These are phyloP conservation scores for Gossypium stocksii DNA, from an alignment of 345 rosid genomes.

Conservation along the genomic window DNA sequence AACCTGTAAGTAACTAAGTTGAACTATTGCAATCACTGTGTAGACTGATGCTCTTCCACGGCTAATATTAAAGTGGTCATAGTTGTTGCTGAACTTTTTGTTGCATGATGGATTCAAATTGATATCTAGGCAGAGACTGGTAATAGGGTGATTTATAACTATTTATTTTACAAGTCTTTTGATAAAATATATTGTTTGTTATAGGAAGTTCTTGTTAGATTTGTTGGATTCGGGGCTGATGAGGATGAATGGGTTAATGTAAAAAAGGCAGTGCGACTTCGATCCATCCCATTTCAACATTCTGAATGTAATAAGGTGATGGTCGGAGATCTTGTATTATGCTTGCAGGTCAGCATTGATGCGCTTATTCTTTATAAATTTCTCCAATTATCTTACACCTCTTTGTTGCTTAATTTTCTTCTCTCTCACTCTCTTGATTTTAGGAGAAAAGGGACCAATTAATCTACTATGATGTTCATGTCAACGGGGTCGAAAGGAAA, in stretches of 20 bases:
- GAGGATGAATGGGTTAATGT: constrained; percentile 71
- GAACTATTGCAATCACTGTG: not conserved
- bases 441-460: constrained; percentile 66
- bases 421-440: not conserved
- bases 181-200: constrained; percentile 27
- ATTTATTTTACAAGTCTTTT: constrained; percentile 14
- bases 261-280: constrained; percentile 42
- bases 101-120: not conserved
- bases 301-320: constrained; percentile 51
- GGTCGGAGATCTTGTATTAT: constrained; percentile 56
- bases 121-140: not conserved
- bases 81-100: not conserved
- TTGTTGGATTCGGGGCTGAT: constrained; percentile 65
- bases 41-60: not conserved
- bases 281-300: constrained; percentile 56
- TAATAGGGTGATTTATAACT: not conserved
- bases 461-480: constrained; percentile 54
- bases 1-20: constrained; percentile 45
- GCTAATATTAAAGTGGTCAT: not conserved
- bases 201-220: constrained; percentile 73
- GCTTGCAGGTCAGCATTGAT: constrained; percentile 50
- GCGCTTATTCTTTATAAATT: not conserved
- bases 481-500: constrained; percentile 48
- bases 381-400: not conserved
- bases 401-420: not conserved